A percentile compares a stretch with the other conserved stretches of the same genome.
Evolutionary conservation across 2,329 filamentous ascomycete genomes (phyloP).

Genomic region (Monosporascus sp.): DNA sequence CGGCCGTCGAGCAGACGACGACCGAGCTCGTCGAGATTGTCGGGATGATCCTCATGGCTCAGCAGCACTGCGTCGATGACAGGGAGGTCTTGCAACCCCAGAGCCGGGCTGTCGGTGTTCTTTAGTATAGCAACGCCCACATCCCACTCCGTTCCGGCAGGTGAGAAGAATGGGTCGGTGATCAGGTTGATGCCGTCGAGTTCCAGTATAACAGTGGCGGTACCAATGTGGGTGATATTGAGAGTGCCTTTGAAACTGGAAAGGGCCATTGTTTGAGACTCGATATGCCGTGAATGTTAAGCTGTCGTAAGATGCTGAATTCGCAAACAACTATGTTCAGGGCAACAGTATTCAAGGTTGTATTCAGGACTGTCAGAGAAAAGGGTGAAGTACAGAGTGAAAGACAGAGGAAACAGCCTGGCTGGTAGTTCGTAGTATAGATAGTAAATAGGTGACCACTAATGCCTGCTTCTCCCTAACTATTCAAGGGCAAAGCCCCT

Average conservation of each 20-base stretch:
- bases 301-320: too few species aligned
- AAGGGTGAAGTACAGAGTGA: too few species aligned
- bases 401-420: too few species aligned
- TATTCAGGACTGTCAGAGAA: too few species aligned
- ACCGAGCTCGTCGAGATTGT: slow-evolving; percentile 42
- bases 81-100: slow-evolving; percentile 33
- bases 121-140: slow-evolving; percentile 21
- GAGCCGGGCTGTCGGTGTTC: slow-evolving; percentile 27
- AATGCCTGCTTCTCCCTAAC: too few species aligned
- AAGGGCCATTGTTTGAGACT: slow-evolving; percentile 1
- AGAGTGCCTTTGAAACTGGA: slow-evolving; percentile 15
- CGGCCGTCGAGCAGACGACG: slow-evolving; percentile 40
- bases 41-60: slow-evolving; percentile 44
- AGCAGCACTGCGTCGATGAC: slow-evolving; percentile 42
- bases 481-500: too few species aligned
- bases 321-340: too few species aligned
- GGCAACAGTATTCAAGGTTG: too few species aligned
- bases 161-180: slow-evolving; percentile 41
- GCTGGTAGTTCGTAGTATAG: too few species aligned
- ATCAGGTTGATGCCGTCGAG: slow-evolving; percentile 36
- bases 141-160: slow-evolving; percentile 29
- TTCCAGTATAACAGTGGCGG: slow-evolving; percentile 42
- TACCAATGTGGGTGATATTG: slow-evolving; percentile 39
- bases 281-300: too few species aligned
- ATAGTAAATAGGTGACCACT: too few species aligned